These are phyloP conservation scores for Colletotrichum shisoi DNA, from an alignment of 2,329 filamentous ascomycete species.

Conservation along the genomic window DNA sequence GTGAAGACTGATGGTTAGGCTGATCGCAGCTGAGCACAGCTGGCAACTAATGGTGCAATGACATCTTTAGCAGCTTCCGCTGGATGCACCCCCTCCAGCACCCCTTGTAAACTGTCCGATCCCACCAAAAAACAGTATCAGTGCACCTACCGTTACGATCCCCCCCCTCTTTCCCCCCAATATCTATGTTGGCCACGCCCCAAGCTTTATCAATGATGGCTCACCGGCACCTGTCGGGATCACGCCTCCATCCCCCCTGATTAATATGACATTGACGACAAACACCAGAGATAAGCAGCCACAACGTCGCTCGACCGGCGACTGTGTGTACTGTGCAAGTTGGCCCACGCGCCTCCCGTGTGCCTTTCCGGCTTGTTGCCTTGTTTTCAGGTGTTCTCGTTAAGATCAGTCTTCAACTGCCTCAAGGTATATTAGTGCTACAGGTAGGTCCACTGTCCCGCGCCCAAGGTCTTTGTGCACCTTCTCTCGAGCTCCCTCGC, in stretches of 20 bases:
- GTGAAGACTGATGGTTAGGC: not conserved
- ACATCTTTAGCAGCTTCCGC: no score
- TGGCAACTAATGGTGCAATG: not conserved
- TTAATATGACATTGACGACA: not conserved
- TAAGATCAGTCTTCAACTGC: not conserved
- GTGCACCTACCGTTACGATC: not conserved
- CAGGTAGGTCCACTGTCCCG: not conserved
- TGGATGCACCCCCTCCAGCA: not conserved
- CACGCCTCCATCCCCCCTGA: not conserved
- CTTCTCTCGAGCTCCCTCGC: not conserved
- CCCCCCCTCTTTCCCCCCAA: not conserved
- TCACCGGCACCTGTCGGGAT: constrained; percentile 16
- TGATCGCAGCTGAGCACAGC: not conserved
- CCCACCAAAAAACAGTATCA: constrained; percentile 16
- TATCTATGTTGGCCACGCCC: constrained; percentile 16
- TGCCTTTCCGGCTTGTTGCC: not conserved
- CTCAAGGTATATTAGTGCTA: not conserved
- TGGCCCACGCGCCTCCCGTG: constrained; percentile 12
- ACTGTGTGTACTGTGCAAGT: not conserved
- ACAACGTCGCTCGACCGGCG: not conserved
- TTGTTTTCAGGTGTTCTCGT: constrained; percentile 5
- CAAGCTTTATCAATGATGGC: constrained; percentile 34
- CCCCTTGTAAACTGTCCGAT: not conserved
- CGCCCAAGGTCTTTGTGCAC: not conserved
- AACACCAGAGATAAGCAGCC: constrained; percentile 15